Percentiles rank a stretch among this genome's conserved stretches.
phyloP scores from a whole-genome alignment of 371 early-diverging fungal genomes.

The Umbelopsis sp. region DNA sequence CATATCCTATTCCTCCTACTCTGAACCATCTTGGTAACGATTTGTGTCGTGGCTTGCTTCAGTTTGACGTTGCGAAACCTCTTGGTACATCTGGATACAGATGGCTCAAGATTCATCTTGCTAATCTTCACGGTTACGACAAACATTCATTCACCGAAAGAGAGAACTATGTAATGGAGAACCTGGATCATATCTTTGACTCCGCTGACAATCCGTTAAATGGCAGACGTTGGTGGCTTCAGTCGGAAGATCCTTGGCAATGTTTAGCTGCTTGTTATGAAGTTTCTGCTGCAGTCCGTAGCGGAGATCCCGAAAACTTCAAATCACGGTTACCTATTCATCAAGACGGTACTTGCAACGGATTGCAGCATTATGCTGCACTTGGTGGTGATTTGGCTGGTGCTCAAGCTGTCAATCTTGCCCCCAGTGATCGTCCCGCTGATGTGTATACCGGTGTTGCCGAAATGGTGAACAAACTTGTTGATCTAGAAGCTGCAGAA shows the following conservation, averaged over 20 bases:
- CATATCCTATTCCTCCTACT: slow-evolving; percentile 95
- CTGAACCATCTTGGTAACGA: slow-evolving; percentile 97
- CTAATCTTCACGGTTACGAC: slow-evolving; percentile 92
- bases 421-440: slow-evolving; percentile 84
- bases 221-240: slow-evolving; percentile 88
- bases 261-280: slow-evolving; percentile 91
- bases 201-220: slow-evolving; percentile 82
- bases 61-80: slow-evolving; percentile 84
- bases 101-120: slow-evolving; percentile 97
- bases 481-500: slow-evolving; percentile 68
- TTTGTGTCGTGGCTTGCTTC: slow-evolving; percentile 90
- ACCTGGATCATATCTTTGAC: slow-evolving; percentile 79
- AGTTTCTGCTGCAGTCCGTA: slow-evolving; percentile 76
- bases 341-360: slow-evolving; percentile 99
- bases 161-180: slow-evolving; percentile 71
- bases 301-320: slow-evolving; percentile 75
- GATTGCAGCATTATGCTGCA: slow-evolving; percentile 98
- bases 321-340: slow-evolving; percentile 87
- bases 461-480: slow-evolving; percentile 67
- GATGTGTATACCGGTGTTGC: slow-evolving; percentile 96
- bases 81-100: slow-evolving; percentile 84
- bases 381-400: slow-evolving; percentile 94
- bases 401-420: slow-evolving; percentile 91
- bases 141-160: slow-evolving; percentile 93
- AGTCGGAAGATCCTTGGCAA: slow-evolving; percentile 95